Percentiles rank a stretch among this genome's conserved stretches.
Evolutionary conservation across 2,329 filamentous ascomycete genomes (phyloP).

Genomic region (Teratosphaeria viscida): DNA sequence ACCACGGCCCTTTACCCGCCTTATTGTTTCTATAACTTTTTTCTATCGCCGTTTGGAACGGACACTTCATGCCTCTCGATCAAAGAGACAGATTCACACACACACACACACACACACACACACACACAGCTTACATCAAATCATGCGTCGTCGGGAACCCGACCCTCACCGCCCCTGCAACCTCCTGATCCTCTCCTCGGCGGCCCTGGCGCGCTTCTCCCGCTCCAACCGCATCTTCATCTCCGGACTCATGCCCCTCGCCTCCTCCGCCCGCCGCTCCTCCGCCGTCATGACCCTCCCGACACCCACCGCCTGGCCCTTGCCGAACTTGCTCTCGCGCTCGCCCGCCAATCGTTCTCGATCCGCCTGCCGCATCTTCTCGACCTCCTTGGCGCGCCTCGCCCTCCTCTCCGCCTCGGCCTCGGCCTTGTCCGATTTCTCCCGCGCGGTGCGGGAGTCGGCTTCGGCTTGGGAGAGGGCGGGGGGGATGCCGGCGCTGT

Average conservation of each 20-base stretch:
- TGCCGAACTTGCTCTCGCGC: conserved; percentile 41
- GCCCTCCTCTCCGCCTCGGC: conserved; percentile 52
- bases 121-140: too few relatives aligned
- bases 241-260: conserved; percentile 74
- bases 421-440: conserved; percentile 57
- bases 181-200: conserved; percentile 71
- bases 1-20: too few relatives aligned
- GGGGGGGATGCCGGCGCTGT: conserved; percentile 59
- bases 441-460: conserved; percentile 56
- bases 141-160: too few relatives aligned
- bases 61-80: too few relatives aligned
- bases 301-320: conserved; percentile 36
- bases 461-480: conserved; percentile 61
- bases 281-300: conserved; percentile 59
- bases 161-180: conserved; percentile 36
- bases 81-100: background rate
- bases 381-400: conserved; percentile 63
- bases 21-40: too few relatives aligned
- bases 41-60: too few relatives aligned
- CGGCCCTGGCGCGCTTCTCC: conserved; percentile 80
- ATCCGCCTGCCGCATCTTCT: conserved; percentile 58
- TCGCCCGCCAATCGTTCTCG: conserved; percentile 43
- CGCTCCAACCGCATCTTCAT: conserved; percentile 75
- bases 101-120: too few relatives aligned
- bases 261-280: conserved; percentile 74